Conservation (phyloP, 208 protist species). For the Crithidia fasciculata region DNA sequence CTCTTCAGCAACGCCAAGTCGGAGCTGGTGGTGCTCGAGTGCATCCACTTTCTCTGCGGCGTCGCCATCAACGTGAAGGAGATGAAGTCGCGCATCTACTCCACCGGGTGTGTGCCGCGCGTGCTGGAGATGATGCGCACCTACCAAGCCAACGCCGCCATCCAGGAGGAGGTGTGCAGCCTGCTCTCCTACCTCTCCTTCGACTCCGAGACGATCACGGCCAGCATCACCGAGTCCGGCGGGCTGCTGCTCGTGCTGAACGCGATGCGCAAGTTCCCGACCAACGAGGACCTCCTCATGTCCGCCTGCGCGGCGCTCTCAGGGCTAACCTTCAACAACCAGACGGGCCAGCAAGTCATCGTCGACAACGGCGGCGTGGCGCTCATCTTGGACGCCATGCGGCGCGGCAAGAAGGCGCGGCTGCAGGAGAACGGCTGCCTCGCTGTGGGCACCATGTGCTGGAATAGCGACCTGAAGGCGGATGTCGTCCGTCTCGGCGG, state of each 20-base stretch:
- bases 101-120: slow-evolving; percentile 74
- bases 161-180: slow-evolving; percentile 86
- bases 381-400: slow-evolving; percentile 86
- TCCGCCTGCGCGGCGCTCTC: slow-evolving; percentile 86
- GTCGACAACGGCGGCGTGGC: slow-evolving; percentile 76
- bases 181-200: slow-evolving; percentile 92
- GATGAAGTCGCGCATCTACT: slow-evolving; percentile 79
- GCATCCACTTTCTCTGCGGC: slow-evolving; percentile 79
- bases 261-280: slow-evolving; percentile 82
- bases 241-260: slow-evolving; percentile 78
- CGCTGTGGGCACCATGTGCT: slow-evolving; percentile 92
- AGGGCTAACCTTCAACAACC: slow-evolving; percentile 89
- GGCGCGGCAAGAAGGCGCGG: slow-evolving; percentile 69
- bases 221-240: slow-evolving; percentile 73
- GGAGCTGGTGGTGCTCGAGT: slow-evolving; percentile 68
- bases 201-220: slow-evolving; percentile 90
- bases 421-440: slow-evolving; percentile 90
- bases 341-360: slow-evolving; percentile 80
- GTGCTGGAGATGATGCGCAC: slow-evolving; percentile 80
- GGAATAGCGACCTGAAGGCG: slow-evolving; percentile 90
- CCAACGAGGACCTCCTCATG: slow-evolving; percentile 85
- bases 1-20: slow-evolving; percentile 73
- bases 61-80: slow-evolving; percentile 89
- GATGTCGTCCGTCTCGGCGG: slow-evolving; percentile 84
- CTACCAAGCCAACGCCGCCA: slow-evolving; percentile 60